Base-by-base conservation (phyloP, 148 eudicot species). In the Vaccinium vitisidaea region DNA sequence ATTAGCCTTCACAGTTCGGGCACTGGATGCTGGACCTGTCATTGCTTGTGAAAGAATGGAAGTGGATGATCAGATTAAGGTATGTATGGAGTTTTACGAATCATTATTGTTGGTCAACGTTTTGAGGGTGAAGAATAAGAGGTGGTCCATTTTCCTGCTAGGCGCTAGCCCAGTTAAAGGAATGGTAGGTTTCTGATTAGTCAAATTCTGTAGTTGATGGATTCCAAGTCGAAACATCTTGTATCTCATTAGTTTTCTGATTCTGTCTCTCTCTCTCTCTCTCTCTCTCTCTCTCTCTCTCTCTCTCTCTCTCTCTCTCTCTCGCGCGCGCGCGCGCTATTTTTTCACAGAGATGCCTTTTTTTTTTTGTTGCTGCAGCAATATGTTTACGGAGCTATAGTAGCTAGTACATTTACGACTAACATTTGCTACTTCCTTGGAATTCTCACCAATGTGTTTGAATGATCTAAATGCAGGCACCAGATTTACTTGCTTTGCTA, bases 1-100 rank as follows among this genome's bases (percentile, higher is more conserved):
- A 74, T 84, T 97, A 84, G 99, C 98, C 78, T 95, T 92, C 84
- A 97, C 99, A 18, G 93, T 97, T 63, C 93, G 96, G 76, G 91
- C 92, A 65, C 87, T 97, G 88, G 99, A 97, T 92, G 95, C 98
- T 78, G 99, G 99, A 19, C 98, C 99, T 76, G 88, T 95, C 82
- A 95, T 95, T 86, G 91, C 96, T 36, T 85, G 84, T 80, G 93
- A 95, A 90, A 94, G 80, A 86, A 54, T 92, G 84, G 86, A 87
- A 79, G 88, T 95, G 85, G 93, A 94, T 87, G 93, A 94, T 82
- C 83, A 92, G 84, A 92, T 94, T 82, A 95, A 95, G 99, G 98
- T 96, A 88, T 63, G 8, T 27, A 88, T 77, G 48, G 21, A 13
- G 19, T 46, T 48, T 9, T 27, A 30, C 5, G 63, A 69, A 52